Evolutionary conservation across 2,329 filamentous ascomycete species (phyloP).

Genomic region (Hymenoscyphus occultus): DNA sequence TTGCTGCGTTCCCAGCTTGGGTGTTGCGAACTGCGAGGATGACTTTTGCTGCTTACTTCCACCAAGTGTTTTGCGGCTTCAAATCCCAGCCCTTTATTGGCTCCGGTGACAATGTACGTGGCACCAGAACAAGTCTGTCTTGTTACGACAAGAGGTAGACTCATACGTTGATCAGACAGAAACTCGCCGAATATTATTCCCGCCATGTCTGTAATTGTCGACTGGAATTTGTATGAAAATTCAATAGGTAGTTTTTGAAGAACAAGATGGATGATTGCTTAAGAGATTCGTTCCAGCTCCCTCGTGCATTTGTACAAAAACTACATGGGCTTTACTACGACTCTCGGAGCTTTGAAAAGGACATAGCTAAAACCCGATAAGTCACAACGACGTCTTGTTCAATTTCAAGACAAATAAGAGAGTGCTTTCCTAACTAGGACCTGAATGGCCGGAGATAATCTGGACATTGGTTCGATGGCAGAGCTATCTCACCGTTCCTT

Average conservation of each 20-base stretch:
- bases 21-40: conserved; percentile 42
- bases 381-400: background rate
- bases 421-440: background rate
- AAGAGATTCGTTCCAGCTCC: background rate
- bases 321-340: background rate
- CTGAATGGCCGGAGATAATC: background rate
- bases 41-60: conserved; percentile 36
- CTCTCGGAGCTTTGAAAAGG: background rate
- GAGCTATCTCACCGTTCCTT: no score
- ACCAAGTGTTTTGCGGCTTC: conserved; percentile 42
- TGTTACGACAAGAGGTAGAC: background rate
- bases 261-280: background rate
- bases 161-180: background rate
- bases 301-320: background rate
- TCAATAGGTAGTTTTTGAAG: background rate
- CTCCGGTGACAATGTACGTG: conserved; percentile 32
- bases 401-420: background rate
- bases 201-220: background rate
- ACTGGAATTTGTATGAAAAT: background rate
- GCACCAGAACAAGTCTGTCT: background rate
- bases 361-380: background rate
- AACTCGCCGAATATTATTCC: background rate
- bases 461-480: background rate
- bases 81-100: conserved; percentile 43
- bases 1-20: conserved; percentile 38